These are phyloP conservation scores for Mucor sp. DNA, from an alignment of 371 early-diverging fungal genomes.

Conservation along the genomic window DNA sequence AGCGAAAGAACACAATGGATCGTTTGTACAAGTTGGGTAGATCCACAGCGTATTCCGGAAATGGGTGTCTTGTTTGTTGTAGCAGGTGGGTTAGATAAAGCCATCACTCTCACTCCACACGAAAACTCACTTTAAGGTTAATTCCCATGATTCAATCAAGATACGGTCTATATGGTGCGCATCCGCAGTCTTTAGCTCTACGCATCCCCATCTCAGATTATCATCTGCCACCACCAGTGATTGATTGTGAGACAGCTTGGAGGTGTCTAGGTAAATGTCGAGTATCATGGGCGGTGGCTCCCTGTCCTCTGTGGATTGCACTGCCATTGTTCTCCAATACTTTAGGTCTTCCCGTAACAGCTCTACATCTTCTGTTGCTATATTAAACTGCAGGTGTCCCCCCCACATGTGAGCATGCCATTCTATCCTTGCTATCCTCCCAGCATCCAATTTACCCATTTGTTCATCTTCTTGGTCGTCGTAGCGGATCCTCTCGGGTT, in stretches of 20 bases:
- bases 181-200: conserved; percentile 16
- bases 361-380: conserved; percentile 78
- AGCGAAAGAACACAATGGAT: conserved; percentile 85
- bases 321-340: conserved; percentile 66
- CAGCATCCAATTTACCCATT: conserved; percentile 22
- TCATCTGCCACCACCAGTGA: conserved; percentile 25
- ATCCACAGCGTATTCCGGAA: conserved; percentile 64
- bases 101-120: neutral
- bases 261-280: conserved; percentile 77
- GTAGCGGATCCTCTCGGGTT: conserved; percentile 15
- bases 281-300: conserved; percentile 71
- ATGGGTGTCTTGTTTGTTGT: conserved; percentile 49
- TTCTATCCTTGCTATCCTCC: no score
- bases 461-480: conserved; percentile 23
- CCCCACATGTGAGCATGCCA: no score
- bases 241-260: conserved; percentile 30
- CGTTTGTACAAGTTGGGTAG: conserved; percentile 89
- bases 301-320: conserved; percentile 17
- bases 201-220: conserved; percentile 24
- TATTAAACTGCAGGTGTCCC: conserved; percentile 74
- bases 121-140: conserved; percentile 65
- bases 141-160: conserved; percentile 79
- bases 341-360: conserved; percentile 70
- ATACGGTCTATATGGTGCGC: conserved; percentile 41
- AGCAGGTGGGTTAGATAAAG: neutral